Percentiles rank a stretch among this genome's conserved stretches.
Conservation (phyloP, 495 filamentous ascomycete genomes). For the Aspergillus diversus region DNA sequence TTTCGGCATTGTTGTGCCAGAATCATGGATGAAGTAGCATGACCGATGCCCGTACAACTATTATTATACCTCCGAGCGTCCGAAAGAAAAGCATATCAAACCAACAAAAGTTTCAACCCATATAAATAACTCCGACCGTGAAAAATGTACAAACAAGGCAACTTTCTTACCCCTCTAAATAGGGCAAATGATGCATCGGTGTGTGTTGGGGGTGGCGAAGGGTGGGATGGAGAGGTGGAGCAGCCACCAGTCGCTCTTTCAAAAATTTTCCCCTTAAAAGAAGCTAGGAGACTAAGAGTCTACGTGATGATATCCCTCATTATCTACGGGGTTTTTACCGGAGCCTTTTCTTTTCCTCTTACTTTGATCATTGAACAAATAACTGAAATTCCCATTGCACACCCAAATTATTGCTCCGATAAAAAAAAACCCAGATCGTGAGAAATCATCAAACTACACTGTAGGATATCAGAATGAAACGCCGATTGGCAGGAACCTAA, state of each 20-base stretch:
- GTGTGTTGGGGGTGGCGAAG: slow-evolving; percentile 1
- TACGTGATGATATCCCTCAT: too few relatives aligned
- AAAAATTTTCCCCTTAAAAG: background rate
- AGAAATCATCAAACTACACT: slow-evolving; percentile 30
- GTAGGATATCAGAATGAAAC: slow-evolving; percentile 22
- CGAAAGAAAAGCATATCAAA: too few relatives aligned
- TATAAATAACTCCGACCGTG: too few relatives aligned
- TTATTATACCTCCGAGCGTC: too few relatives aligned
- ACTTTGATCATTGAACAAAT: slow-evolving; percentile 11
- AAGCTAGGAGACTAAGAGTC: background rate
- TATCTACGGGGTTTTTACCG: background rate
- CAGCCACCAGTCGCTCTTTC: background rate
- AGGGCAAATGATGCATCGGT: background rate
- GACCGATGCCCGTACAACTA: too few relatives aligned
- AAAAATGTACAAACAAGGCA: too few relatives aligned
- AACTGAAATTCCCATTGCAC: slow-evolving; percentile 20
- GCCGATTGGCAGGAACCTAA: slow-evolving; percentile 19
- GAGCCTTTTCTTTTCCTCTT: slow-evolving; percentile 1
- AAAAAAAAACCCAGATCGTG: slow-evolving; percentile 23
- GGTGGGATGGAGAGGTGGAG: background rate
- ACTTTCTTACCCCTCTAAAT: too few relatives aligned
- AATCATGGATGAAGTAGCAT: too few relatives aligned
- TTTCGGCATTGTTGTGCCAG: too few relatives aligned
- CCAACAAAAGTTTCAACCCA: too few relatives aligned
- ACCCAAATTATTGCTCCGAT: slow-evolving; percentile 25